These are phyloP conservation scores for Sclerotinia nivalis DNA, from an alignment of 2,329 filamentous ascomycete genomes.

Conservation along the genomic window DNA sequence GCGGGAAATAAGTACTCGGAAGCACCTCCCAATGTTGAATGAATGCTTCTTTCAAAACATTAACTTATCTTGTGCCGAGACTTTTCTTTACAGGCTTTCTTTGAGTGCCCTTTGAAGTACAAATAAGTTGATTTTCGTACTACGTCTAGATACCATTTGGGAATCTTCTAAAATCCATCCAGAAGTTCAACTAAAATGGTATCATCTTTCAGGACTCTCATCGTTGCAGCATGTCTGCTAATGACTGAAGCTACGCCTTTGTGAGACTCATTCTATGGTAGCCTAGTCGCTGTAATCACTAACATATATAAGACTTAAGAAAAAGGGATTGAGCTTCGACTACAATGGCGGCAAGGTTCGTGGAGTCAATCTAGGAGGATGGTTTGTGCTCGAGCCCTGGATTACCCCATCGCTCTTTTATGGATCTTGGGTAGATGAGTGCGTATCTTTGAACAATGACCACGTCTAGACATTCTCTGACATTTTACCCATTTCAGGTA, in stretches of 20 bases:
- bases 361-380: conserved; percentile 64
- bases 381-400: conserved; percentile 46
- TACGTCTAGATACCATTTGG: background rate
- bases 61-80: background rate
- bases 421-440: conserved; percentile 39
- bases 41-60: background rate
- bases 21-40: background rate
- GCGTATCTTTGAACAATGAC: conserved; percentile 34
- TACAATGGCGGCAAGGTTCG: conserved; percentile 57
- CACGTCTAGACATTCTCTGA: background rate
- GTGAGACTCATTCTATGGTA: conserved; percentile 25
- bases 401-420: conserved; percentile 58
- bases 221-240: conserved; percentile 27
- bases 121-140: background rate
- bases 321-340: conserved; percentile 47
- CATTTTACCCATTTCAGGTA: conserved; percentile 28
- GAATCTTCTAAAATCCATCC: background rate
- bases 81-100: background rate
- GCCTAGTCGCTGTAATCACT: conserved; percentile 13
- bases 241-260: conserved; percentile 30
- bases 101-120: background rate
- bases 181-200: conserved; percentile 16
- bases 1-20: conserved; percentile 10
- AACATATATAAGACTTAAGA: conserved; percentile 26
- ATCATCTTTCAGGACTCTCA: conserved; percentile 28